Percentiles rank a stretch among this genome's conserved stretches.
Conservation (phyloP, 768 basidiomycete species). For the Rickenella mellea region DNA sequence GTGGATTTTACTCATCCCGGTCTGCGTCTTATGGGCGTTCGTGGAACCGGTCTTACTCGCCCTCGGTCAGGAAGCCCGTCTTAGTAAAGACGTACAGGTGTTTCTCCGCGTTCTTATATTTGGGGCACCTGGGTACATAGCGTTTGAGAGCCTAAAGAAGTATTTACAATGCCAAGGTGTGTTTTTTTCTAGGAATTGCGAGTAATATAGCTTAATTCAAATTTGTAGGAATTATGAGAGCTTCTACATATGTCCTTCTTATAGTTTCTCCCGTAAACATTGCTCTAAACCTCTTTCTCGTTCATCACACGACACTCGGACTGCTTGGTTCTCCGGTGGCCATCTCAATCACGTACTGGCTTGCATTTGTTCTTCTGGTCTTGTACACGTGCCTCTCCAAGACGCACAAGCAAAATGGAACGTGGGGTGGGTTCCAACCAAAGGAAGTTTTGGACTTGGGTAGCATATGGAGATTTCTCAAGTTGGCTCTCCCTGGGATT, state of each 20-base stretch:
- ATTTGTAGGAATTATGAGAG: conserved; percentile 59
- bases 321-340: conserved; percentile 61
- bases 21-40: conserved; percentile 53
- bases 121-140: conserved; percentile 66
- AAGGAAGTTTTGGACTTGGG: conserved; percentile 32
- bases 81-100: conserved; percentile 51
- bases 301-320: conserved; percentile 55
- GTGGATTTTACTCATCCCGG: conserved; percentile 55
- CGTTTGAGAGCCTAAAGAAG: conserved; percentile 70
- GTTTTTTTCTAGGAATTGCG: conserved; percentile 5
- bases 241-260: conserved; percentile 54
- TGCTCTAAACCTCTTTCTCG: conserved; percentile 45
- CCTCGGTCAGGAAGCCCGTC: conserved; percentile 48
- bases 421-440: conserved; percentile 54
- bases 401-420: conserved; percentile 43
- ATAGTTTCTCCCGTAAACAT: conserved; percentile 62
- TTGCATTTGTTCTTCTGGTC: conserved; percentile 49
- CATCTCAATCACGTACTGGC: conserved; percentile 60
- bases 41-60: conserved; percentile 52
- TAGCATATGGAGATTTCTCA: conserved; percentile 49
- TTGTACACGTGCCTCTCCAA: conserved; percentile 40
- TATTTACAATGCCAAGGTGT: conserved; percentile 73
- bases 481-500: conserved; percentile 67
- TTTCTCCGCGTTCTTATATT: conserved; percentile 58
- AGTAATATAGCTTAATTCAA: background rate